These are phyloP conservation scores for Agaricus sinodeliciosus DNA, from an alignment of 768 basidiomycete species.

Conservation along the genomic window DNA sequence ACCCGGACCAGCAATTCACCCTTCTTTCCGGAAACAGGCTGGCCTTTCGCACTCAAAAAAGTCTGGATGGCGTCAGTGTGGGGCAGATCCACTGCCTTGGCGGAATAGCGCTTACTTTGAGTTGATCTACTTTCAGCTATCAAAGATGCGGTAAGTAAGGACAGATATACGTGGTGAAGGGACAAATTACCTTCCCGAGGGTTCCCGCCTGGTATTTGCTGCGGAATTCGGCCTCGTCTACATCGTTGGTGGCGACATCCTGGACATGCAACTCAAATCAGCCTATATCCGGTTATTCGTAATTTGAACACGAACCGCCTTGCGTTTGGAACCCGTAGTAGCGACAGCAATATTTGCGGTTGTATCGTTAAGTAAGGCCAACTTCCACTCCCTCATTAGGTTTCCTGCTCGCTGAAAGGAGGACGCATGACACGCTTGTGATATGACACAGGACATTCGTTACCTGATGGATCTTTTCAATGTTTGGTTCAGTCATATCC, in stretches of 20 bases:
- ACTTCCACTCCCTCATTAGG: constrained; percentile 68
- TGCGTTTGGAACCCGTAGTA: constrained; percentile 58
- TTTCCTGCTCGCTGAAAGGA: constrained; percentile 19
- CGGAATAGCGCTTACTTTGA: constrained; percentile 47
- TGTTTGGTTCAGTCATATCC: constrained; percentile 76
- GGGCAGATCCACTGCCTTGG: constrained; percentile 7
- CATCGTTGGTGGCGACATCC: constrained; percentile 38
- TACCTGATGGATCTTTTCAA: constrained; percentile 76
- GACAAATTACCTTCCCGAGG: constrained; percentile 53
- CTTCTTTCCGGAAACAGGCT: constrained; percentile 62
- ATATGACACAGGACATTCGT: constrained; percentile 8
- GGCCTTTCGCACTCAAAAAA: constrained; percentile 65
- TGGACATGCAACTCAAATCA: constrained; percentile 17
- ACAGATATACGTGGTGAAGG: constrained; percentile 7
- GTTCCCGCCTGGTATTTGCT: constrained; percentile 53
- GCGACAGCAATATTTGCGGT: constrained; percentile 47
- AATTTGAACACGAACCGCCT: constrained; percentile 46
- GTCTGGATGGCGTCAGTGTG: constrained; percentile 34
- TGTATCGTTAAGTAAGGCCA: constrained; percentile 52
- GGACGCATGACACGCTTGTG: constrained; percentile 35
- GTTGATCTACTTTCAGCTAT: constrained; percentile 71
- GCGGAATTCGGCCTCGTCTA: constrained; percentile 70
- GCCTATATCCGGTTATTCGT: neutral
- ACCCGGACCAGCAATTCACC: constrained; percentile 64
- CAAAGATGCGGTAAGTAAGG: constrained; percentile 9